phyloP scores from a whole-genome alignment of 495 filamentous ascomycete genomes.

The Aspergillus conjunctus region DNA sequence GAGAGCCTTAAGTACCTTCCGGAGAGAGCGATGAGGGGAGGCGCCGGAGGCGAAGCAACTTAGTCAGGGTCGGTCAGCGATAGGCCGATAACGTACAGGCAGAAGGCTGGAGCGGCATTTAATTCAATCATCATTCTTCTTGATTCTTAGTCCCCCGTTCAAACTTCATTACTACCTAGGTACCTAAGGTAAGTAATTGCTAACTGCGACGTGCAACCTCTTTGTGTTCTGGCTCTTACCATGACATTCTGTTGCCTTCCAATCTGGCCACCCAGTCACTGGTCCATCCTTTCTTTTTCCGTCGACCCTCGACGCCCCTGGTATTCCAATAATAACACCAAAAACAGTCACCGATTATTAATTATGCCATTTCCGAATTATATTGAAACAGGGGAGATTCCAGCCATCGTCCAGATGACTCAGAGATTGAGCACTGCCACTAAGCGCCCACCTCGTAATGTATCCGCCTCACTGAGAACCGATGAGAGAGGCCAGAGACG shows the following conservation, averaged over 20 bases:
- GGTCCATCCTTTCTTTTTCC: constrained; percentile 19
- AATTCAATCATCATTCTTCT: constrained; percentile 3
- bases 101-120: constrained; percentile 26
- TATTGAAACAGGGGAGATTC: constrained; percentile 10
- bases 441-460: background rate
- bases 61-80: constrained; percentile 43
- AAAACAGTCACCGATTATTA: constrained; percentile 13
- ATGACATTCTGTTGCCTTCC: constrained; percentile 21
- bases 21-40: constrained; percentile 31
- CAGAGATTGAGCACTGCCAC: constrained; percentile 13
- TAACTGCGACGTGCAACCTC: constrained; percentile 11
- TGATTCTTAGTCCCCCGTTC: too few species aligned
- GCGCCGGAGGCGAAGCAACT: constrained; percentile 43
- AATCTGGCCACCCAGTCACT: constrained; percentile 19
- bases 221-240: constrained; percentile 23
- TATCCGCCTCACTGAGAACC: too few species aligned
- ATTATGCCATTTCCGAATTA: background rate
- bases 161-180: background rate
- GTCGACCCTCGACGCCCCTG: background rate
- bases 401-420: constrained; percentile 10
- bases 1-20: constrained; percentile 27
- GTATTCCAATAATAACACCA: constrained; percentile 3
- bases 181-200: constrained; percentile 16
- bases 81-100: constrained; percentile 39
- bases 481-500: background rate